Base-by-base conservation (phyloP, 2,329 filamentous ascomycete species). In the Fusarium sp. region DNA sequence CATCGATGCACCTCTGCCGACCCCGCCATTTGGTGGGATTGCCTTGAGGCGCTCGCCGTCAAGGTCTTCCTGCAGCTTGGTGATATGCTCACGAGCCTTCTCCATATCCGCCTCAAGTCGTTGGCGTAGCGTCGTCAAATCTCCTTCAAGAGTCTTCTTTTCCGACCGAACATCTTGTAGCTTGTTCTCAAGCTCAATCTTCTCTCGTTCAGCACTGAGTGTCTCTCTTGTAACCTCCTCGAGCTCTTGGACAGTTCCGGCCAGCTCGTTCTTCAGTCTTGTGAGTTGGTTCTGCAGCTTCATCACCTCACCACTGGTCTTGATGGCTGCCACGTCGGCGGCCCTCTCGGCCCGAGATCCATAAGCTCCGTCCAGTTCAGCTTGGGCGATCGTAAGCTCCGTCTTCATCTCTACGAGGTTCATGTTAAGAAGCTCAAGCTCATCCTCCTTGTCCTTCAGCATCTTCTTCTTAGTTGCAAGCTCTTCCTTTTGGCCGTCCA, bases 351-450 rank as follows among this genome's bases (percentile, higher is more conserved):
- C 83, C 60, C 86, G 83, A 58, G 84, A 83, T 58, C 87, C 87
- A 73, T 88, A 88, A 25, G 87, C 87, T 57, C 85, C 85, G 66
- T 89, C 87, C 29, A 89, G 82, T 76, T 89, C 87, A 18, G 87
- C 87, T 72, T 86, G 84, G 49, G 85, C 84, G 70, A 88, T 83
- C 43, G 86, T 87, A 60, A 87, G 80, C 71, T 89, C 87, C 52
- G 86, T 88, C 81, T 88, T 88, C 74, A 87, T 81, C 77, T 88
- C 85, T 33, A 85, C 83, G 54, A 88, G 75, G 72, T 82, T 81
- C 72, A 82, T 78, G 75, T 84, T 85, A 52, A 85, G 78, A 54
- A 78, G 76, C 49, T 86, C 84, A 35, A 86, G 72, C 63, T 86
- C 83, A 45, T 81, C 79, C 53, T 86, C 83, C 76, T 83, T 84